Evolutionary conservation across 1,284 basidiomycete genomes (phyloP).

Genomic region (Sporisorium graminicola): DNA sequence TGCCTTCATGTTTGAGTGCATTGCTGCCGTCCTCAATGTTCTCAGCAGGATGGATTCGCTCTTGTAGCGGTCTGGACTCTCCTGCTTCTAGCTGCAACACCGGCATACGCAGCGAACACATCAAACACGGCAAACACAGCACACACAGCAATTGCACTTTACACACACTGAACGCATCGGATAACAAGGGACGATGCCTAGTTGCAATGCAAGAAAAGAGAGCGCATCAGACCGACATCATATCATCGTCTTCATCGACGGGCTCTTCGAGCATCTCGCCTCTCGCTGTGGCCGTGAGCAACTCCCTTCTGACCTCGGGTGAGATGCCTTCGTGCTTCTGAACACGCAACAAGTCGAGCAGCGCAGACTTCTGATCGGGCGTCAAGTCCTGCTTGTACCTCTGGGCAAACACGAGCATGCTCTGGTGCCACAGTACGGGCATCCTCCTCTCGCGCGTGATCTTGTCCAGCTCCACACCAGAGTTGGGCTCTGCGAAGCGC

Average conservation of each 20-base stretch:
- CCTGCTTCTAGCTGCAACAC: background rate
- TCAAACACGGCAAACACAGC: background rate
- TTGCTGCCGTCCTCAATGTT: conserved; percentile 64
- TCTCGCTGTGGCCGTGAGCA: conserved; percentile 73
- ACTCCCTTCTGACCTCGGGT: conserved; percentile 88
- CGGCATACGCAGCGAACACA: background rate
- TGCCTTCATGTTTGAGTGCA: conserved; percentile 60
- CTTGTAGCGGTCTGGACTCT: conserved; percentile 12
- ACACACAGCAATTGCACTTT: background rate
- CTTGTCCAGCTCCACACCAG: conserved; percentile 65
- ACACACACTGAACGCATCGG: background rate
- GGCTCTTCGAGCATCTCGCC: conserved; percentile 71
- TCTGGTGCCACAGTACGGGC: conserved; percentile 98
- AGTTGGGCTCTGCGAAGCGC: conserved; percentile 76
- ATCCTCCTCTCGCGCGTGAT: conserved; percentile 61
- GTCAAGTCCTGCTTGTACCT: conserved; percentile 98
- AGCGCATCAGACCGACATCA: conserved; percentile 52
- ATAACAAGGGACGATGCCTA: background rate
- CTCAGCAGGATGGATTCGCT: conserved; percentile 63
- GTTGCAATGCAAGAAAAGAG: background rate
- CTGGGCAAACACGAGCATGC: conserved; percentile 92
- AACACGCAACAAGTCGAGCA: conserved; percentile 91
- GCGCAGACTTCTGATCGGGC: conserved; percentile 95
- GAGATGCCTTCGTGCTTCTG: conserved; percentile 90
- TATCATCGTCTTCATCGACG: conserved; percentile 55